Evolutionary conservation across 108 stramenopile species (phyloP), one percentile per base, ranked within the genome.

Genomic region (Stephanodiscus minutulus): DNA sequence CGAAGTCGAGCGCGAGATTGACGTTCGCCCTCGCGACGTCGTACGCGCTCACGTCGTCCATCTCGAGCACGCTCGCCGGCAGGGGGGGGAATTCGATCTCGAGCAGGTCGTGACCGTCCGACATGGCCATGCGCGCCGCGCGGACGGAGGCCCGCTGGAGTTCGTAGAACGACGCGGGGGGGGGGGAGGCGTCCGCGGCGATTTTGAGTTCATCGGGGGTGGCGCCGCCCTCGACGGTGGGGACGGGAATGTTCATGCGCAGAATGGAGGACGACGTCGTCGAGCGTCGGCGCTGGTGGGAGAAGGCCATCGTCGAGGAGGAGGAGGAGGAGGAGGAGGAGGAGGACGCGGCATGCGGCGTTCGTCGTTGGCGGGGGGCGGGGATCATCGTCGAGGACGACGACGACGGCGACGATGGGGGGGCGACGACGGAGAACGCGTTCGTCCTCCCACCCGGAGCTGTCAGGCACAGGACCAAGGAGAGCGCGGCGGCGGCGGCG

Each of bases 31-130:
- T 70, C 25, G 92, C 92, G 1, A 98, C 92, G 77, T 96, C 96
- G 74, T 96, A 92, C 11, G 97, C 96, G 29, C 74, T 79, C 31
- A 96, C 94, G 77, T 93, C 91, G 65, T 95, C 90, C 88, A 96
- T 90, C 76, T 96, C 96, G 36, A 96, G 70, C 0, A 95, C 93
- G 47, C 83, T 82, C 27, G 90, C 91, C 1, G 96, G 94, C n/a
- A 97, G 81, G 1, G 96, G 96, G 11, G 91, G 91, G 72, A 90
- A 95, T 70, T 98, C 97, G 24, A 98, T 79, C 74, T 98, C 97
- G 33, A 97, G 50, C n/a, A 97, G 66, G 37, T 80, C 75, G 44
- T 87, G 72, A 22, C 92, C 94, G 82, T 97, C 96, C 7, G 50
- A 46, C 12, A 94, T 77, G 43, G 96, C 96, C 44, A 81, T 58